Base-by-base conservation (phyloP, 306 rosid species). In the Heteromeles arbutifolia region DNA sequence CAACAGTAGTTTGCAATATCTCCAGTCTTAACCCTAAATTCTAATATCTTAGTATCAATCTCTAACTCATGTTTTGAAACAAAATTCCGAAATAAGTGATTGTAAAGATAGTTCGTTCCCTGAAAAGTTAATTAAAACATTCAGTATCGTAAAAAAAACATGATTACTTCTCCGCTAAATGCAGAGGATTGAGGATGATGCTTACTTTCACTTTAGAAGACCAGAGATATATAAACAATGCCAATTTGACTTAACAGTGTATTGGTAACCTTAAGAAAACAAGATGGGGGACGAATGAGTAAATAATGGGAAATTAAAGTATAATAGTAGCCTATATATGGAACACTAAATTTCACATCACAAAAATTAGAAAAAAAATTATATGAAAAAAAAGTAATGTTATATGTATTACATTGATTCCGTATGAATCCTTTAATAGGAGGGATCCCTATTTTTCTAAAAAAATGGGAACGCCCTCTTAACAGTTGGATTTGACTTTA, bases 201-300 rank as follows among this genome's bases (percentile, higher is more conserved):
- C 82, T 8, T 69, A 84, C 88, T 67, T 71, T 81, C 72, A 75
- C 79, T 50, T 81, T 75, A 3, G 85, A 82, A 31, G 74, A 80
- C 88, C 86, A 85, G 19, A 85, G 82, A 54, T 85, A 85, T 3
- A n/a, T n/a, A n/a, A n/a, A n/a, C n/a, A 31, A 31, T 31, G 34
- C 34, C 34, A 31, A 31, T 31, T 31, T 31, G 34, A 31, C 34
- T 31, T 31, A 6, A 31, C 34, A 31, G 6, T 31, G 5, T 31
- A 31, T 32, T 34, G 88, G 88, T 54, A 82, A 48, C 86, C 88
- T 82, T 54, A 4, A 69, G 13, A 57, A 69, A 50, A 62, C 4
- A 63, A 63, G 10, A 14, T 15, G 54, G 54, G 31, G 2, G 22
- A 52, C 14, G 67, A 48, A 6, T 15, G 21, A 48, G 19, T 48